Percentiles rank a stretch among this genome's conserved stretches.
Evolutionary conservation across 2,329 filamentous ascomycete species (phyloP).

Genomic region (Exophiala calicioides): DNA sequence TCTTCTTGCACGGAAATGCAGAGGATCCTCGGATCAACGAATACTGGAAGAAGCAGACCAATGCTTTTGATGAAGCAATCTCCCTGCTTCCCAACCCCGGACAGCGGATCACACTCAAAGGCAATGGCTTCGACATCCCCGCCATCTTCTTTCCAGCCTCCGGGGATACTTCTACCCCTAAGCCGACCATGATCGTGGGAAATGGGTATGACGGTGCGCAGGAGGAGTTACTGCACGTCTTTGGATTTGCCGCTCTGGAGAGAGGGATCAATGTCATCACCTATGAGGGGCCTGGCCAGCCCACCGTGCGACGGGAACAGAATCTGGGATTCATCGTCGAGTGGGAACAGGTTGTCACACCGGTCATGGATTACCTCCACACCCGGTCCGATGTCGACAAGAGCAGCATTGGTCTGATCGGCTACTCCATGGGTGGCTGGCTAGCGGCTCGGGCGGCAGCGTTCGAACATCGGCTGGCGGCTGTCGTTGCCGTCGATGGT

Average conservation of each 20-base stretch:
- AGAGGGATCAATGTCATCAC: conserved; percentile 49
- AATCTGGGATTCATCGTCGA: conserved; percentile 47
- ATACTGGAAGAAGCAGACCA: conserved; percentile 40
- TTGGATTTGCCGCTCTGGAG: conserved; percentile 39
- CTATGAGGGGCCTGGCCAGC: conserved; percentile 52
- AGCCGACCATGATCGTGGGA: conserved; percentile 46
- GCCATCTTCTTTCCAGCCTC: conserved; percentile 41
- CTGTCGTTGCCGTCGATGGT: conserved; percentile 44
- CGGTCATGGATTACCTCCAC: conserved; percentile 44
- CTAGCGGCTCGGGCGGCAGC: conserved; percentile 46
- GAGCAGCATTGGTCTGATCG: conserved; percentile 40
- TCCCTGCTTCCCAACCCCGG: conserved; percentile 40
- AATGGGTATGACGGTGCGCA: conserved; percentile 46
- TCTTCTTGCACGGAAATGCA: conserved; percentile 46
- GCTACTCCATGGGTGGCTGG: conserved; percentile 46
- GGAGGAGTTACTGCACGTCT: conserved; percentile 47
- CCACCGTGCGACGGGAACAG: conserved; percentile 44
- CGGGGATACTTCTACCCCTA: conserved; percentile 18
- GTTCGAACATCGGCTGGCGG: conserved; percentile 46
- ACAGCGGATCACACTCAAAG: conserved; percentile 36
- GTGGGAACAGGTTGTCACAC: conserved; percentile 46
- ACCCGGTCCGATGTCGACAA: conserved; percentile 35
- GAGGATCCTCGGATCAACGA: conserved; percentile 43
- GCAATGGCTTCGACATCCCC: conserved; percentile 39
- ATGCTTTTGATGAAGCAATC: conserved; percentile 44